These are phyloP conservation scores for Cenchrus fungigraminus DNA, from an alignment of 176 grass and related monocot species.

Conservation along the genomic window DNA sequence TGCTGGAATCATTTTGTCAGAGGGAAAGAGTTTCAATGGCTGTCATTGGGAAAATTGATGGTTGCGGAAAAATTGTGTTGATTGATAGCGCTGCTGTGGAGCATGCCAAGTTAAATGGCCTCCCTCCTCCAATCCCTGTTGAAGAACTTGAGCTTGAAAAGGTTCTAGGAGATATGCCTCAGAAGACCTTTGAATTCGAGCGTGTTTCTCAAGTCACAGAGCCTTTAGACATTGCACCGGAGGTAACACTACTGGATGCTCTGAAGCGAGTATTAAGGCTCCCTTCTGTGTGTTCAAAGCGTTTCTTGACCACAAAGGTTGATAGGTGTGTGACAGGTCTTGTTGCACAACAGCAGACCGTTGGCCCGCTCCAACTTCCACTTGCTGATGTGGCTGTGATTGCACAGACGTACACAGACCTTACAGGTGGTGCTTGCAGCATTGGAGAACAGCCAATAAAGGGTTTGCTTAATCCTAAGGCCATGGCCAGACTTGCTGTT, in stretches of 20 bases:
- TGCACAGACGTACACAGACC: conserved; percentile 78
- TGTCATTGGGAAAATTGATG: conserved; percentile 87
- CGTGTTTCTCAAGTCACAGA: conserved; percentile 51
- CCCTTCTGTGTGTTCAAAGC: conserved; percentile 86
- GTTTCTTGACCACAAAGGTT: conserved; percentile 94
- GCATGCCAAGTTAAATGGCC: conserved; percentile 53
- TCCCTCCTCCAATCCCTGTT: conserved; percentile 58
- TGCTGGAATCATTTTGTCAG: conserved; percentile 68
- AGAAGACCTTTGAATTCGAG: conserved; percentile 82
- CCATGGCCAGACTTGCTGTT: conserved; percentile 86
- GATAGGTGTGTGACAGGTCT: conserved; percentile 94
- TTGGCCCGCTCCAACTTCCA: conserved; percentile 83
- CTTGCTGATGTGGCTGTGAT: conserved; percentile 91
- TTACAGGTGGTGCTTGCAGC: conserved; percentile 82
- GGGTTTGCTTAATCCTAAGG: conserved; percentile 76
- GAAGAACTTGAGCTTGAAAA: conserved; percentile 95
- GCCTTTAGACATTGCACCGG: conserved; percentile 77
- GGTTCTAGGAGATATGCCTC: conserved; percentile 92
- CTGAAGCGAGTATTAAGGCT: conserved; percentile 78
- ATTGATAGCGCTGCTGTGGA: conserved; percentile 73
- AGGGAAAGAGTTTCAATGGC: conserved; percentile 93
- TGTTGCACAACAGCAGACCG: conserved; percentile 88
- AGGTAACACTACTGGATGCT: conserved; percentile 74
- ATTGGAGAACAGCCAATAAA: conserved; percentile 93
- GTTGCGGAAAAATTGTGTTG: conserved; percentile 85